Base-by-base conservation (phyloP, 306 rosid species). In the Alnus rubra region DNA sequence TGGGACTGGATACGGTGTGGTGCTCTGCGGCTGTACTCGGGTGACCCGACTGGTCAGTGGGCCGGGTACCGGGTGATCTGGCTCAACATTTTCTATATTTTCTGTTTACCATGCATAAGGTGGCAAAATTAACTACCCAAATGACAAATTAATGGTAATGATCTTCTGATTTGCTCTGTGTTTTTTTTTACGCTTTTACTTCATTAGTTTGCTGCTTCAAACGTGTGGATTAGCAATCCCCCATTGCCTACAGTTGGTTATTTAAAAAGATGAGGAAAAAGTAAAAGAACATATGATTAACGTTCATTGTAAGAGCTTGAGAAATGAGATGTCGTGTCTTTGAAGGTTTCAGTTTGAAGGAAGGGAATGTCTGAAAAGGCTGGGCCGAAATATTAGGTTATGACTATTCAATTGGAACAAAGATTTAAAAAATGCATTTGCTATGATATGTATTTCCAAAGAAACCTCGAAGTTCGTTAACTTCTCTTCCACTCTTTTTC, bases 361-460 rank as follows among this genome's bases (percentile, higher is more conserved):
- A 74, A 68, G 18, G 59, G 76, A 78, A 69, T 58, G 76, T 78
- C 79, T 74, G 62, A 68, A 74, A 74, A 37, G 69, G 59, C 28
- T 23, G 28, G 28, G 30, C 74, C 5, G 13, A 28, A 69, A 23
- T 23, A 23, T 74, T 77, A 58, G 71, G 64, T 47, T 42, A 12
- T 31, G 64, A 64, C 49, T 62, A 39, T 39, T 70, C 13, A 9
- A 31, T 19, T 64, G 56, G 52, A 51, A 79, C 80, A 39, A 60
- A 42, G 35, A 44, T 14, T 74, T 69, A 35, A 15, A 30, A 48
- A 76, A 30, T 9, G 49, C 28, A 23, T 56, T 13, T 3, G 35
- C 4, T 69, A 10, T 10, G 54, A 39, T 28, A 78, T 35, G 58
- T 60, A 58, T 35, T 60, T 47, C 42, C 1, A 9, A 49, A 42